Evolutionary conservation across 768 basidiomycete genomes (phyloP).

Genomic region (Russula sp.): DNA sequence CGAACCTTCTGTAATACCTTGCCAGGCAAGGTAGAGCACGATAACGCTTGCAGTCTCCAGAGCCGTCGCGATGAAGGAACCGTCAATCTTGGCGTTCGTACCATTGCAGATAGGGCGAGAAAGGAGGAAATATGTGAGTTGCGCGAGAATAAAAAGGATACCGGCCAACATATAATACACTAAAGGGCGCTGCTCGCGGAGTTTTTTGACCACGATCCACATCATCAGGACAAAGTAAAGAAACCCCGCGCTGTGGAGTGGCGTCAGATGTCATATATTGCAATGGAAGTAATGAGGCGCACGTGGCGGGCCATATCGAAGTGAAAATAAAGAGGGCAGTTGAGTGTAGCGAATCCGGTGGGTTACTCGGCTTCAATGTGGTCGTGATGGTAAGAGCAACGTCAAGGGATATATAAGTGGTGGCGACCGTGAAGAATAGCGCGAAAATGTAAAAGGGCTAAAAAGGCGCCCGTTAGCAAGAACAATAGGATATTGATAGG

Average conservation of each 20-base stretch:
- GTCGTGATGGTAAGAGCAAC: constrained; percentile 64
- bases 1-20: constrained; percentile 83
- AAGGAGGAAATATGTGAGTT: constrained; percentile 82
- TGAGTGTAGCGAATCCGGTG: constrained; percentile 55
- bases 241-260: constrained; percentile 51
- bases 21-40: constrained; percentile 76
- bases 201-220: constrained; percentile 70
- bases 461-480: constrained; percentile 3
- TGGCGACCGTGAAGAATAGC: constrained; percentile 61
- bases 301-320: constrained; percentile 76
- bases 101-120: constrained; percentile 71
- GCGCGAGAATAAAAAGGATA: constrained; percentile 73
- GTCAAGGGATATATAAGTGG: constrained; percentile 84
- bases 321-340: constrained; percentile 80
- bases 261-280: background rate
- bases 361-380: constrained; percentile 57
- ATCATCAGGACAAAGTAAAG: constrained; percentile 74
- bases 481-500: background rate
- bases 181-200: constrained; percentile 79
- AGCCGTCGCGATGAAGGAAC: constrained; percentile 81
- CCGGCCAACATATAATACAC: constrained; percentile 72
- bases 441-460: constrained; percentile 64
- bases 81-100: constrained; percentile 70
- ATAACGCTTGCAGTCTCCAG: constrained; percentile 74
- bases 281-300: constrained; percentile 36